Conservation (phyloP, 2,329 filamentous ascomycete species). For the Pseudogymnoascus sp. region DNA sequence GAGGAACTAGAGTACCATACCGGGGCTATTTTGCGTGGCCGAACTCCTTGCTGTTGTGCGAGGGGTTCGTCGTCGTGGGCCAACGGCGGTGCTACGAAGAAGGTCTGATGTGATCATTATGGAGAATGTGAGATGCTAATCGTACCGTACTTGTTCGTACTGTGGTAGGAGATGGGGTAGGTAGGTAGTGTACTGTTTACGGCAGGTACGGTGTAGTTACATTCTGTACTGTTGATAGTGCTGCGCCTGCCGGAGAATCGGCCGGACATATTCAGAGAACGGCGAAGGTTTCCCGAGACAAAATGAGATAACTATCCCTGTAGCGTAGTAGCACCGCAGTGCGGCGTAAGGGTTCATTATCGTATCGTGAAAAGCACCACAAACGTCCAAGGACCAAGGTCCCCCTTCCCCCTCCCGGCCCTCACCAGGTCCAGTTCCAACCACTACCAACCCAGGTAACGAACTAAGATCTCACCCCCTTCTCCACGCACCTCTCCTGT, state of each 20-base stretch:
- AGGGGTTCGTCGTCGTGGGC: neutral
- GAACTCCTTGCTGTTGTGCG: neutral
- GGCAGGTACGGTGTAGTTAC: neutral
- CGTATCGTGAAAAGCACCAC: neutral
- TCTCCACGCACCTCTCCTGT: neutral
- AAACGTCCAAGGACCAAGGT: neutral
- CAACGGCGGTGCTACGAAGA: neutral
- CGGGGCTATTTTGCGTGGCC: neutral
- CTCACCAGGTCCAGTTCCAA: neutral
- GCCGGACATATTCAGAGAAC: neutral
- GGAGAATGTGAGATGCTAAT: neutral
- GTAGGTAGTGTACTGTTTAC: neutral
- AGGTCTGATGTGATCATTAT: neutral
- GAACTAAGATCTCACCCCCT: neutral
- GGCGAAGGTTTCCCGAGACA: conserved; percentile 1
- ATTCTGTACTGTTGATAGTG: neutral
- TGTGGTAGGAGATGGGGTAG: no score
- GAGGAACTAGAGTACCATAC: neutral
- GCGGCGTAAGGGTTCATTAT: neutral
- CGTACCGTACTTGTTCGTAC: no score
- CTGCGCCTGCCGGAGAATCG: neutral
- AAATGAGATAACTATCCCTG: neutral
- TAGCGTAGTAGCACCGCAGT: neutral
- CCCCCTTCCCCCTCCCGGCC: neutral
- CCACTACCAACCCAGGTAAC: neutral